A percentile compares a stretch with the other conserved stretches of the same genome.
These are phyloP conservation scores for Diaporthe caulivora DNA, from an alignment of 2,329 filamentous ascomycete species.

Conservation along the genomic window DNA sequence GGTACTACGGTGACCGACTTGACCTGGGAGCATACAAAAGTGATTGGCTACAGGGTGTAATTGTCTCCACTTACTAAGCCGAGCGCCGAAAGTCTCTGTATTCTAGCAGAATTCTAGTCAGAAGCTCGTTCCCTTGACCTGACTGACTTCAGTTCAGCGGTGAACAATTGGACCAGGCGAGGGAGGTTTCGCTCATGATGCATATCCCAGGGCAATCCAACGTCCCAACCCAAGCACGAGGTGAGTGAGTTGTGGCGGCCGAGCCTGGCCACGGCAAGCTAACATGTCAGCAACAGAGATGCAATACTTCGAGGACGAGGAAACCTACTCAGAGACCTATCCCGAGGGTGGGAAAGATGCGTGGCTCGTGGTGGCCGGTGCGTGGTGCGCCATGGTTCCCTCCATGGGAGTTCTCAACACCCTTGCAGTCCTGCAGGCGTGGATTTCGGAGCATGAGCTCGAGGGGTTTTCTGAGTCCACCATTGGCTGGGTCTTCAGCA, in stretches of 20 bases:
- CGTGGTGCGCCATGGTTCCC: constrained; percentile 82
- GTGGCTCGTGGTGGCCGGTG: constrained; percentile 88
- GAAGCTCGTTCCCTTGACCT: background rate
- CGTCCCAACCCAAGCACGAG: background rate
- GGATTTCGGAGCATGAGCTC: constrained; percentile 81
- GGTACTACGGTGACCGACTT: background rate
- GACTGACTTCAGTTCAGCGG: background rate
- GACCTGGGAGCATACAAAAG: background rate
- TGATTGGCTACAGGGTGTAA: background rate
- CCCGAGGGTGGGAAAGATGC: constrained; percentile 85
- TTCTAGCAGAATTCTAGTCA: background rate
- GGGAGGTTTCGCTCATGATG: background rate
- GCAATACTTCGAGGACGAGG: constrained; percentile 1
- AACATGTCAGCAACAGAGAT: background rate
- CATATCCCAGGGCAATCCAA: background rate
- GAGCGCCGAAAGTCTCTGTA: constrained; percentile 7
- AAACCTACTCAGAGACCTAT: constrained; percentile 65
- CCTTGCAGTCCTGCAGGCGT: constrained; percentile 84
- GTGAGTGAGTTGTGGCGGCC: background rate
- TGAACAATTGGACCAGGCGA: accelerated
- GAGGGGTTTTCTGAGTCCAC: constrained; percentile 74
- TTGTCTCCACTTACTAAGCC: background rate
- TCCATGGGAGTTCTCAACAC: constrained; percentile 85
- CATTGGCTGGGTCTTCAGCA: constrained; percentile 89
- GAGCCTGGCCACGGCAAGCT: background rate